Evolutionary conservation across 305 asterid species (phyloP).

Genomic region (Solanum hybrid): DNA sequence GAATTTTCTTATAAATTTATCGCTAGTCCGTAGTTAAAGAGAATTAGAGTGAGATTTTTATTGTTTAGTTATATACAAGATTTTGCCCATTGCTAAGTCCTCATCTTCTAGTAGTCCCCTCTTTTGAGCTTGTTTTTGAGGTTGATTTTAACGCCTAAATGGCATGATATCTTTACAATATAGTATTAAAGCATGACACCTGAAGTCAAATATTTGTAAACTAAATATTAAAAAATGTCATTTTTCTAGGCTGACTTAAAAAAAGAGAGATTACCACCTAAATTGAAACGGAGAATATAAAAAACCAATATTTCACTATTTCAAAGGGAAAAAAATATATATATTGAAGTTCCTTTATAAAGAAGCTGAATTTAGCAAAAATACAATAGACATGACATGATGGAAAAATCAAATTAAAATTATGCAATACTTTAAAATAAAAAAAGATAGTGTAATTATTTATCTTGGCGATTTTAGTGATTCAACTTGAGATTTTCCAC

Average conservation of each 20-base stretch:
- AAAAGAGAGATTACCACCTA: neutral
- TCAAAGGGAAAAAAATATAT: neutral
- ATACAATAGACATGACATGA: neutral
- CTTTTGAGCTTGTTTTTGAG: neutral
- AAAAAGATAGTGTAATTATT: neutral
- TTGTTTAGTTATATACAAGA: no score
- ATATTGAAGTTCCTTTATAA: neutral
- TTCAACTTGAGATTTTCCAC: slow-evolving; percentile 73
- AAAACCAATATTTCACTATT: neutral
- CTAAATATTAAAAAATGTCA: neutral
- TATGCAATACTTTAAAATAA: neutral
- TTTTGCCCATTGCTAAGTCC: neutral
- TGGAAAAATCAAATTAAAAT: neutral
- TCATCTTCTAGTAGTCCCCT: no score
- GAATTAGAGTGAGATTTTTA: neutral
- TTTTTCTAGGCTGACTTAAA: neutral
- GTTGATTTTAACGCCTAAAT: no score
- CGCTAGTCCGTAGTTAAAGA: no score
- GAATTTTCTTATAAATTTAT: no score
- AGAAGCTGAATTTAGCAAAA: neutral
- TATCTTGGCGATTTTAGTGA: slow-evolving; percentile 29
- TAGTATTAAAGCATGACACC: neutral
- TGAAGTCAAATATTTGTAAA: neutral
- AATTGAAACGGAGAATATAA: neutral
- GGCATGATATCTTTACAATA: no score